Conservation (phyloP, 768 basidiomycete species). For the Mycena albidolilacea region DNA sequence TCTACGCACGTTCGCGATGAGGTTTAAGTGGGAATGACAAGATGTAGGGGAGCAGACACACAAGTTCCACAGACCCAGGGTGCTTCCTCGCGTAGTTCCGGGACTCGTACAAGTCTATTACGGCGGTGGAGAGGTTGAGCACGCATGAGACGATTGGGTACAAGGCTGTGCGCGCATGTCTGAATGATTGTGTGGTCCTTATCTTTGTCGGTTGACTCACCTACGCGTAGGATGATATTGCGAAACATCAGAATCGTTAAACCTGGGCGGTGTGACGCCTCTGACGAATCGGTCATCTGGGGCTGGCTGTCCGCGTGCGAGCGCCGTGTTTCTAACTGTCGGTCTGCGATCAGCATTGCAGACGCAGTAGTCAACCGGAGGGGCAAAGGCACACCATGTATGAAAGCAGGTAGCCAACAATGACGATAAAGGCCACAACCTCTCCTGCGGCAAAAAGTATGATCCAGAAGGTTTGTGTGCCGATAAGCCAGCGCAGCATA, state of each 20-base stretch:
- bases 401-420: constrained; percentile 12
- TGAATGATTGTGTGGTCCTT: neutral
- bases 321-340: constrained; percentile 2
- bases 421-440: constrained; percentile 2
- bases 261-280: constrained; percentile 10
- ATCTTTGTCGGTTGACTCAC: constrained; percentile 3
- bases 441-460: constrained; percentile 17
- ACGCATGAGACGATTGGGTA: constrained; percentile 24
- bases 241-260: constrained; percentile 18
- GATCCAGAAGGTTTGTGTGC: constrained; percentile 24
- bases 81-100: constrained; percentile 5
- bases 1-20: constrained; percentile 7
- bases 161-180: constrained; percentile 13
- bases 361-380: neutral
- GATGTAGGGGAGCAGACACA: neutral
- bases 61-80: constrained; percentile 4
- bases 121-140: constrained; percentile 17
- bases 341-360: constrained; percentile 10
- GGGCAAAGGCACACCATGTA: constrained; percentile 14
- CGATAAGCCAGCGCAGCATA: constrained; percentile 22
- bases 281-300: constrained; percentile 9
- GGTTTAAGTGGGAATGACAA: neutral
- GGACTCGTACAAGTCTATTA: constrained; percentile 7
- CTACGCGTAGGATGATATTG: constrained; percentile 21
- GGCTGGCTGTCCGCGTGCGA: neutral